Conservation (phyloP, 2,329 filamentous ascomycete species). For the Mariannaea sp. region DNA sequence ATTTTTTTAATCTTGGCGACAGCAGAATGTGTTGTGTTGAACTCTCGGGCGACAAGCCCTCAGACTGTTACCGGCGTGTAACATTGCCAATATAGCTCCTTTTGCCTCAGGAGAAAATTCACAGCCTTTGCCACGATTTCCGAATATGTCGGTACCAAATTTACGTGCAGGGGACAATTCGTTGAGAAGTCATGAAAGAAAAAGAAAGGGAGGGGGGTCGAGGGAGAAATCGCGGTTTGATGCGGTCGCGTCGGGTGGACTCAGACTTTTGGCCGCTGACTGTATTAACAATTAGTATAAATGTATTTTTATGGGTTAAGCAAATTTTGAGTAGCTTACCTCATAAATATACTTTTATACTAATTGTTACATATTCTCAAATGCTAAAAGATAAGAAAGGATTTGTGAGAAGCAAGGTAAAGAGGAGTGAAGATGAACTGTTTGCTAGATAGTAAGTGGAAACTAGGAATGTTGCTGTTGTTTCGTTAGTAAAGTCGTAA, state of each 20-base stretch:
- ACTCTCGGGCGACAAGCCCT: not conserved
- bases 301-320: no score
- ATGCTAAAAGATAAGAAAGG: no score
- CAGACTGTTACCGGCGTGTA: not conserved
- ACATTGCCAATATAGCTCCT: slow-evolving; percentile 1
- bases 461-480: no score
- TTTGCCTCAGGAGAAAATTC: slow-evolving; percentile 2
- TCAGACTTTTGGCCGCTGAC: not conserved
- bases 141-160: not conserved
- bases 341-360: no score
- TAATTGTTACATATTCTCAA: no score
- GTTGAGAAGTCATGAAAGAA: not conserved
- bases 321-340: no score
- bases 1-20: not conserved
- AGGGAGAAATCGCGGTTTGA: not conserved
- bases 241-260: not conserved
- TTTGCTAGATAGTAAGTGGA: no score
- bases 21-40: not conserved
- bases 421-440: no score
- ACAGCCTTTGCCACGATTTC: not conserved
- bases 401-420: no score
- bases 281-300: no score
- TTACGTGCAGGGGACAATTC: not conserved
- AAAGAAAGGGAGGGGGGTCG: not conserved
- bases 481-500: no score